phyloP scores from a whole-genome alignment of 2,329 filamentous ascomycete genomes.

The Diplodia seriata region DNA sequence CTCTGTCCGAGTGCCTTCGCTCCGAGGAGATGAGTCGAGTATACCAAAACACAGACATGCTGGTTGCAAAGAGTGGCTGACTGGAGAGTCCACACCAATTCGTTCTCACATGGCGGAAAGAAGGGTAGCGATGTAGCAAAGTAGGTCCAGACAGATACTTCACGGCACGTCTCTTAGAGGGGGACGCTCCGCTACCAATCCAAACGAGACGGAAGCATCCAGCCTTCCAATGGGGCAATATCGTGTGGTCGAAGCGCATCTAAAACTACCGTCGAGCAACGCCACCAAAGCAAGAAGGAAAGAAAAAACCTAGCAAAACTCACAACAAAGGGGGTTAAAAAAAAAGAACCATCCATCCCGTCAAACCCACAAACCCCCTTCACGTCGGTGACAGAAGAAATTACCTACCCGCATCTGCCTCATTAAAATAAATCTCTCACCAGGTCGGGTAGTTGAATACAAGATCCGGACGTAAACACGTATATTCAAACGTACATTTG shows the following conservation, averaged over 20 bases:
- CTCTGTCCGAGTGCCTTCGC: too few relatives aligned
- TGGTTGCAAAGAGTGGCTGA: neutral
- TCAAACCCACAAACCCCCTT: too few relatives aligned
- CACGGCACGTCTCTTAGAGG: neutral
- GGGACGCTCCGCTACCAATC: neutral
- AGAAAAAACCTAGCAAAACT: too few relatives aligned
- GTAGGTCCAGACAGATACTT: neutral
- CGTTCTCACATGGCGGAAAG: neutral
- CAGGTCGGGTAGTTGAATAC: too few relatives aligned
- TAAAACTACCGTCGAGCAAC: neutral
- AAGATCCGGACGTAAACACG: too few relatives aligned
- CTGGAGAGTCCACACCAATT: neutral
- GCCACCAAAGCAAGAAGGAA: too few relatives aligned
- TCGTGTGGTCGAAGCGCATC: neutral
- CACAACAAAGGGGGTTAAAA: neutral
- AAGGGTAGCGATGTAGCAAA: neutral
- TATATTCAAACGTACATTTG: too few relatives aligned
- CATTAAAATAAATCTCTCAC: too few relatives aligned
- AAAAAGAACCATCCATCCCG: neutral
- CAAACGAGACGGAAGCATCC: neutral
- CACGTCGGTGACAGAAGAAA: too few relatives aligned
- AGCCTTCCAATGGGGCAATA: accelerated
- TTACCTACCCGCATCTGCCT: too few relatives aligned
- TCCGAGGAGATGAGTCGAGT: too few relatives aligned
- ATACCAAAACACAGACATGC: neutral